Evolutionary conservation across 495 filamentous ascomycete genomes (phyloP), one percentile per base, ranked within the genome.

Genomic region (Penicillium silybi): DNA sequence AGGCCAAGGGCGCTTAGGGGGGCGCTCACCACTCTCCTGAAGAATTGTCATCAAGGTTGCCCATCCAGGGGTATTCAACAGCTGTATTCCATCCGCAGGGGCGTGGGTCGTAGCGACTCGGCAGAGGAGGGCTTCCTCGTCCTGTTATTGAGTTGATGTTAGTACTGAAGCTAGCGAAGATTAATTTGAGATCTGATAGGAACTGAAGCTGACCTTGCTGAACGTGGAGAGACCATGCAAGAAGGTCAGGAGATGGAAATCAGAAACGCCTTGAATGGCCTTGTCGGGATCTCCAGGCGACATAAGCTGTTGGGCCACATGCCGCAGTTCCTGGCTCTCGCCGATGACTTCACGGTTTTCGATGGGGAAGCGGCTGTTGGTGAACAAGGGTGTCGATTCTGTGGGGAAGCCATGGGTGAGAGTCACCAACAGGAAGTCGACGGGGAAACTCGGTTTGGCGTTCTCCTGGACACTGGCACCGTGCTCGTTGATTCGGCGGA

Each of bases 361-460:
- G 64, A 96, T 86, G 9, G 92, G 85, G 68, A 97, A 99, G 15
- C 68, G 75, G 29, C 75, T 78, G 53, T 76, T 72, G 45, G 80
- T 76, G 71, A 97, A 97, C 13, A 85, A 50, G 5, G 91, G 90
- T 26, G 80, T 82, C 5, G 88, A 77, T 25, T 85, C 75, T 38
- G 83, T 90, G 1, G 95, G 95, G 73, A 97, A 97, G 37, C 95
- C 93, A 64, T 99, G 92, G 7, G 93, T 99, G 38, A 99, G 80
- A 6, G 93, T 97, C 46, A 97, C 89, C 26, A 97, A 83, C 26
- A 99, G 80, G 66, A 97, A 99, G 61, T 97, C 95, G 26, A 96
- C 92, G 0, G 93, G 93, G 66, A 99, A 99, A 41, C 85, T 81
- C 3, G 95, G 93, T 62, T 96, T 97, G 23, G 95, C 93, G 62